phyloP scores from a whole-genome alignment of 306 rosid genomes.

The Luffa acutangula region DNA sequence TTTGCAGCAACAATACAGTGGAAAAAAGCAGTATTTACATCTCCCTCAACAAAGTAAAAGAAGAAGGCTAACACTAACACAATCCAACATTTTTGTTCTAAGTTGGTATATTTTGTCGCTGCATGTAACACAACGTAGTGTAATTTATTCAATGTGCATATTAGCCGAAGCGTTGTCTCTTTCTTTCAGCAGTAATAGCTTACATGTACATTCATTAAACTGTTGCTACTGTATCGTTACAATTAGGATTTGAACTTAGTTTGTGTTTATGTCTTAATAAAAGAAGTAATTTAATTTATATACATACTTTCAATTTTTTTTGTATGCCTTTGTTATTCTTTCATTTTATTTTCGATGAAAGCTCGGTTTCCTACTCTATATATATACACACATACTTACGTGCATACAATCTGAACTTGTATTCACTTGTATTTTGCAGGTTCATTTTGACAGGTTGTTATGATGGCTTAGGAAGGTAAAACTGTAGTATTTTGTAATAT shows the following conservation, averaged over 20 bases:
- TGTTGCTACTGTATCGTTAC: neutral
- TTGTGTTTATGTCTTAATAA: neutral
- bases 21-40: no score
- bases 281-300: neutral
- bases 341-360: no score
- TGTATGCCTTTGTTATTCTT: no score
- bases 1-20: no score
- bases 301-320: neutral
- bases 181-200: neutral
- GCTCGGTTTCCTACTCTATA: no score
- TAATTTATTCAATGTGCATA: neutral
- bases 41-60: no score
- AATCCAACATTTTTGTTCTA: neutral
- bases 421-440: constrained; percentile 39
- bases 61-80: neutral
- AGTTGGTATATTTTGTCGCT: neutral
- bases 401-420: neutral
- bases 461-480: constrained; percentile 85
- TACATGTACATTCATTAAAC: neutral
- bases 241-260: neutral
- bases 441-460: constrained; percentile 91
- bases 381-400: neutral
- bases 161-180: neutral
- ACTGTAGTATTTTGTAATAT: neutral
- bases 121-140: neutral